A percentile compares a stretch with the other conserved stretches of the same genome.
These are phyloP conservation scores for Lachancea sp. DNA, from an alignment of 805 yeast species.

Conservation along the genomic window DNA sequence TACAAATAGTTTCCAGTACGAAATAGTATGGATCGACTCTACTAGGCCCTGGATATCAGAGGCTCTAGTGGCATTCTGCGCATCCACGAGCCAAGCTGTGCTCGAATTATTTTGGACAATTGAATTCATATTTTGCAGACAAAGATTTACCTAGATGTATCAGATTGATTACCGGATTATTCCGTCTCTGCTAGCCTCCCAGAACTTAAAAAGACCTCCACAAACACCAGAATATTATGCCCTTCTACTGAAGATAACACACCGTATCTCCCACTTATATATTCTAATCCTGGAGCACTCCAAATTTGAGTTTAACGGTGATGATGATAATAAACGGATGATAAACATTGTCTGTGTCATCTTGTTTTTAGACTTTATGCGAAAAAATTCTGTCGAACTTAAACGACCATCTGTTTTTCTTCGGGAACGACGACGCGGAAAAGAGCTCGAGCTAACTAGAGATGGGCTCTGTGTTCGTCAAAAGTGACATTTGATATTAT, in stretches of 20 bases:
- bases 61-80: neutral
- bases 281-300: neutral
- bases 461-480: too few species aligned
- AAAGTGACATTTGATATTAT: too few species aligned
- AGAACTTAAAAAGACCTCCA: too few species aligned
- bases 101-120: constrained; percentile 4
- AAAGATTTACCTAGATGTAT: too few species aligned
- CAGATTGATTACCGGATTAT: too few species aligned
- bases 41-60: constrained; percentile 11
- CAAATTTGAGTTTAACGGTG: constrained; percentile 2
- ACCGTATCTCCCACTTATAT: constrained; percentile 1
- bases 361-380: neutral
- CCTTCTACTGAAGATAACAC: neutral
- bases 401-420: constrained; percentile 4
- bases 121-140: constrained; percentile 7
- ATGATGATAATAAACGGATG: neutral
- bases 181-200: too few species aligned
- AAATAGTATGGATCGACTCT: constrained; percentile 25
- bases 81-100: neutral
- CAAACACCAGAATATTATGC: too few species aligned
- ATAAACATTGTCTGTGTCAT: neutral
- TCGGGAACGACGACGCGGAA: neutral
- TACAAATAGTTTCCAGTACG: constrained; percentile 50
- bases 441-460: neutral
- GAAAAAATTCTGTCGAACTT: constrained; percentile 5